Conservation (phyloP, 352 stramenopile species). For the Elongisporangium anandrum region DNA sequence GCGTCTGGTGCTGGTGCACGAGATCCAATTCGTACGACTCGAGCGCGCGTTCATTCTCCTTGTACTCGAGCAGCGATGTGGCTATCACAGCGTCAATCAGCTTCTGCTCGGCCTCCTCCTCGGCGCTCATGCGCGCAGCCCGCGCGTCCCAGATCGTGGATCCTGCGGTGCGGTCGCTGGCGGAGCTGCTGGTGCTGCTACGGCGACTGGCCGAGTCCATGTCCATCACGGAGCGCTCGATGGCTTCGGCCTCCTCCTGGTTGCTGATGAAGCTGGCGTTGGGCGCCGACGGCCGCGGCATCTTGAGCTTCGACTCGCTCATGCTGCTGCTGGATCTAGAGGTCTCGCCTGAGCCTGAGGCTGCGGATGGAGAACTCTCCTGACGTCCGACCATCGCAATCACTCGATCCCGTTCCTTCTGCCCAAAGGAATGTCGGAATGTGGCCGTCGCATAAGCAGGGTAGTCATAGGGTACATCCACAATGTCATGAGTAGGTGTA, state of each 20-base stretch:
- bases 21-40: conserved; percentile 46
- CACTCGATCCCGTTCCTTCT: background rate
- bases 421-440: background rate
- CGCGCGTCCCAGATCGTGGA: conserved; percentile 67
- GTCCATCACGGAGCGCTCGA: background rate
- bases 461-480: background rate
- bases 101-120: conserved; percentile 63
- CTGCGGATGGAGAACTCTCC: background rate
- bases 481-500: background rate
- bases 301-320: conserved; percentile 11
- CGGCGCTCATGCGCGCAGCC: conserved; percentile 37
- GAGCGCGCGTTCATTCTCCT: conserved; percentile 57
- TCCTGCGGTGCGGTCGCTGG: conserved; percentile 13
- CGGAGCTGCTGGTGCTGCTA: background rate
- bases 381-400: background rate
- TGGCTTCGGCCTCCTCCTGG: conserved; percentile 1
- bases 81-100: conserved; percentile 75
- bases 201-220: background rate
- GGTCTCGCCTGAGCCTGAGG: background rate
- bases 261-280: conserved; percentile 2
- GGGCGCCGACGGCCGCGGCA: conserved; percentile 4
- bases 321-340: conserved; percentile 5
- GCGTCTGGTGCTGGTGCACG: conserved; percentile 19
- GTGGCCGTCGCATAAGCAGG: background rate
- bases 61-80: conserved; percentile 71